Evolutionary conservation across 257 asterid genomes (phyloP), one percentile per base, ranked within the genome.

Genomic region (Solanum appendiculatum): DNA sequence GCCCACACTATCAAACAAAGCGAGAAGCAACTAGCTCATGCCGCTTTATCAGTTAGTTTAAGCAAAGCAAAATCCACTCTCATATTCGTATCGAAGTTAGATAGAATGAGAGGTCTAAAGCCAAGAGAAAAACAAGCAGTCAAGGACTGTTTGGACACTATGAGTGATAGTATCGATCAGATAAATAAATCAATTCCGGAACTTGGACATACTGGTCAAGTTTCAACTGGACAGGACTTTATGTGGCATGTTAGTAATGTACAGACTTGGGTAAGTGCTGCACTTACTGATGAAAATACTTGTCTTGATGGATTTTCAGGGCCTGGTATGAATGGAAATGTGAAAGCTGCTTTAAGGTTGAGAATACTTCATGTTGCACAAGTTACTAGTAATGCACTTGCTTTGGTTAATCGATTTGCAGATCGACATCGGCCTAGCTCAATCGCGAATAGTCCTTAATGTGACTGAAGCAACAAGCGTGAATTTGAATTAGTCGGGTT

Each of bases 171-270:
- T 2, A 89, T 93, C 42, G 91, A 92, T 15, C 93, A 93, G 88
- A 95, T 95, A 14, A 87, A 88, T 74, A 93, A 92, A 36, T 93
- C 97, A 7, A 85, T 91, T 54, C 77, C 70, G 82, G 98, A 95
- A 82, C 92, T 95, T 40, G 94, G 85, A 0, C 72, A 85, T n/a
- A 54, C 90, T 86, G 89, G 87, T n/a, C 58, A 87, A 1, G 86
- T 83, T 58, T 70, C 84, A 5, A 58, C 86, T 0, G 90, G 91
- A 25, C 92, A 86, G 86, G 91, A 92, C 34, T 94, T 93, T 68
- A 69, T 60, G 85, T 92, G 96, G 96, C 98, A 89, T 84, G 91
- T 94, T 74, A 89, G 96, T 86, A 95, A 94, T 84, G 96, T 94
- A 16, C 92, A 91, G 88, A 91, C 97, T n/a, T 94, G 97, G 97